phyloP scores from a whole-genome alignment of 2,329 filamentous ascomycete species.

The Fonsecaea nubica region DNA sequence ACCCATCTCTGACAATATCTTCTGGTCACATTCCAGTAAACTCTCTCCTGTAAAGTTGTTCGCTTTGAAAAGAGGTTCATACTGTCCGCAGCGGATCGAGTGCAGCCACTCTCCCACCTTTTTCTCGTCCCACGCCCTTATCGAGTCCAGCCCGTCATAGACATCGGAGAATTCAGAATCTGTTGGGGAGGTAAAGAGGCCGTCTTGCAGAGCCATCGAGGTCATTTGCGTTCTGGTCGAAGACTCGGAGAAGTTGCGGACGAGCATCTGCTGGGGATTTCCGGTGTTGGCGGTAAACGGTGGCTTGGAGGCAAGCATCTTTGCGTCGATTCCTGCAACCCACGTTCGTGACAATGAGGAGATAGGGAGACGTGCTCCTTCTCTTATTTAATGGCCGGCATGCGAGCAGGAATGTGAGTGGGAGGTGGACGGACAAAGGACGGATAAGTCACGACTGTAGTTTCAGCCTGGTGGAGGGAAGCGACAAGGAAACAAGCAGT shows the following conservation, averaged over 20 bases:
- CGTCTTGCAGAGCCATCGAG: conserved; percentile 47
- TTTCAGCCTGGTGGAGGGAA: not conserved
- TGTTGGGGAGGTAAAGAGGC: conserved; percentile 76
- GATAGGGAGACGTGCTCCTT: conserved; percentile 10
- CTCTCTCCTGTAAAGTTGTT: conserved; percentile 99
- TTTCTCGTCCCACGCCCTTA: conserved; percentile 68
- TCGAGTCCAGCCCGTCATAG: conserved; percentile 74
- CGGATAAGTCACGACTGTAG: not conserved
- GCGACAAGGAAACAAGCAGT: not conserved
- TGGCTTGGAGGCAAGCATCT: conserved; percentile 53
- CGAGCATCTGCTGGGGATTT: conserved; percentile 30
- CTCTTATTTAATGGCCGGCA: conserved; percentile 20
- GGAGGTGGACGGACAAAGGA: conserved; percentile 17
- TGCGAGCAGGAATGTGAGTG: conserved; percentile 4
- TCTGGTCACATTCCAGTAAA: conserved; percentile 94
- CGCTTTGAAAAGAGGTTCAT: conserved; percentile 85
- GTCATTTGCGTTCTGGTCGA: conserved; percentile 46
- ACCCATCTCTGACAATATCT: conserved; percentile 95
- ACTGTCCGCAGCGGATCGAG: conserved; percentile 91
- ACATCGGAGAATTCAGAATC: conserved; percentile 89
- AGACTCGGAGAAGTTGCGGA: conserved; percentile 37
- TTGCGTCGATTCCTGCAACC: conserved; percentile 22
- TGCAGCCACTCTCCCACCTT: conserved; percentile 88
- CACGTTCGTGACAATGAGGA: not conserved
- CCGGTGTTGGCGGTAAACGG: conserved; percentile 47